These are phyloP conservation scores for Apiotrichum montevideense DNA, from an alignment of 1,284 basidiomycete species.

Conservation along the genomic window DNA sequence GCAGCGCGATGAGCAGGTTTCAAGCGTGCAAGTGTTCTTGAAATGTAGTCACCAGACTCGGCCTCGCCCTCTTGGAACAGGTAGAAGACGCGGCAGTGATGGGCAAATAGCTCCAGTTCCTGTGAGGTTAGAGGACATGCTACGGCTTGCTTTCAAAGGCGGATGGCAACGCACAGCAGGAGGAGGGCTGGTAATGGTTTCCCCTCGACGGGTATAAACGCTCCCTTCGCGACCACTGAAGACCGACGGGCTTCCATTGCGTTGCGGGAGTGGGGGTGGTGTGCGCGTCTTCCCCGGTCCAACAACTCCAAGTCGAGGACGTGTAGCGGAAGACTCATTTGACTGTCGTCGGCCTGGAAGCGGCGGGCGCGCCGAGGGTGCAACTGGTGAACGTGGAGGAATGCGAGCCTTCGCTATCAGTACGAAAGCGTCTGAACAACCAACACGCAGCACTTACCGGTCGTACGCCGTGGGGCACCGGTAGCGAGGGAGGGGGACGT, in stretches of 20 bases:
- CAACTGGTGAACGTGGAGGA: background rate
- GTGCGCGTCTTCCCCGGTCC: background rate
- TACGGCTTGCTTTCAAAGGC: background rate
- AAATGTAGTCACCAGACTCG: slow-evolving; percentile 32
- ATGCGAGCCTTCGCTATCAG: background rate
- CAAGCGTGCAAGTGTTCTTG: slow-evolving; percentile 30
- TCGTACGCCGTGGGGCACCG: background rate
- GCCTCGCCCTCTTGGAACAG: slow-evolving; percentile 21
- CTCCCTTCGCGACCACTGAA: slow-evolving; percentile 29
- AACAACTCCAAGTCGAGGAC: slow-evolving; percentile 6
- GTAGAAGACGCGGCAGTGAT: slow-evolving; percentile 39
- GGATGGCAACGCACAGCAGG: slow-evolving; percentile 17
- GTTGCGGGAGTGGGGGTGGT: slow-evolving; percentile 9
- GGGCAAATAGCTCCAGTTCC: slow-evolving; percentile 36
- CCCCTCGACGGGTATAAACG: slow-evolving; percentile 16
- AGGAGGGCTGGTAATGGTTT: slow-evolving; percentile 24
- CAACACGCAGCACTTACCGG: background rate
- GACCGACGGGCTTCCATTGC: slow-evolving; percentile 6
- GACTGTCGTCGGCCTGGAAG: background rate
- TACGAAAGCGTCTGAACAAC: too few species aligned
- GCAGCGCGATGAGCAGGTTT: slow-evolving; percentile 37
- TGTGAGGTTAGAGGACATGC: slow-evolving; percentile 13
- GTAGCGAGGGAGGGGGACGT: background rate
- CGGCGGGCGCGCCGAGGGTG: background rate
- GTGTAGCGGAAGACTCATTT: background rate